A percentile compares a stretch with the other conserved stretches of the same genome.
phyloP scores from a whole-genome alignment of 2,329 filamentous ascomycete species.

The Aspergillus jensenii region DNA sequence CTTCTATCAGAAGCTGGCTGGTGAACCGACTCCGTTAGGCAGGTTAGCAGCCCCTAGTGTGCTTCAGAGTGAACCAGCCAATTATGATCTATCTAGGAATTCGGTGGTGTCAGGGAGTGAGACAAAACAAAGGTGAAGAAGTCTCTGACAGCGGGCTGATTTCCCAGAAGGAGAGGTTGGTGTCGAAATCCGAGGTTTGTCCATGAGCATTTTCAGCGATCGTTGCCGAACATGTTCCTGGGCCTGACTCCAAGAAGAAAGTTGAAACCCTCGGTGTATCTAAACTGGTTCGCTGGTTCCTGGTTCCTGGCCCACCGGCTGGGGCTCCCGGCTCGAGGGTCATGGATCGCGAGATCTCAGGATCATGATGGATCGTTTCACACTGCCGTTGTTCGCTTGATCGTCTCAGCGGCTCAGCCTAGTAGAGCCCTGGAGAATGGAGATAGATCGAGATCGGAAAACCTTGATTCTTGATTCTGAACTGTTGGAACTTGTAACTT shows the following conservation, averaged over 20 bases:
- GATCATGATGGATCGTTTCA: conserved; percentile 6
- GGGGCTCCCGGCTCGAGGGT: not conserved
- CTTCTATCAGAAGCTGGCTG: not conserved
- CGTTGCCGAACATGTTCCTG: conserved; percentile 19
- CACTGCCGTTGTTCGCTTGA: not conserved
- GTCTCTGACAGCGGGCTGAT: not conserved
- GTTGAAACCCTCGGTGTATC: conserved; percentile 1
- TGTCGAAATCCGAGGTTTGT: conserved; percentile 1
- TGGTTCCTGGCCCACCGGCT: conserved; percentile 14
- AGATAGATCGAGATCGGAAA: not conserved
- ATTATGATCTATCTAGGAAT: not conserved
- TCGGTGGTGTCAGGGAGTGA: not conserved
- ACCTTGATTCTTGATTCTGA: not conserved
- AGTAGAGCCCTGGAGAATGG: not conserved
- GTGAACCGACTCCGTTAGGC: not conserved
- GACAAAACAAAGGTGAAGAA: not conserved
- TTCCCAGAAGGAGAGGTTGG: not conserved
- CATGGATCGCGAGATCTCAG: not conserved
- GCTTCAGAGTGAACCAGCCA: conserved; percentile 1
- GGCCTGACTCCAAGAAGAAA: not conserved
- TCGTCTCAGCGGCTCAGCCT: conserved; percentile 1
- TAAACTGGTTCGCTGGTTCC: not conserved
- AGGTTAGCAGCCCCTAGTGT: conserved; percentile 3
- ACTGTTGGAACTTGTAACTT: too few species aligned
- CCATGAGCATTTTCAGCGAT: conserved; percentile 9